phyloP scores from a whole-genome alignment of 106 monocot genomes.

The Triglochin maritima region DNA sequence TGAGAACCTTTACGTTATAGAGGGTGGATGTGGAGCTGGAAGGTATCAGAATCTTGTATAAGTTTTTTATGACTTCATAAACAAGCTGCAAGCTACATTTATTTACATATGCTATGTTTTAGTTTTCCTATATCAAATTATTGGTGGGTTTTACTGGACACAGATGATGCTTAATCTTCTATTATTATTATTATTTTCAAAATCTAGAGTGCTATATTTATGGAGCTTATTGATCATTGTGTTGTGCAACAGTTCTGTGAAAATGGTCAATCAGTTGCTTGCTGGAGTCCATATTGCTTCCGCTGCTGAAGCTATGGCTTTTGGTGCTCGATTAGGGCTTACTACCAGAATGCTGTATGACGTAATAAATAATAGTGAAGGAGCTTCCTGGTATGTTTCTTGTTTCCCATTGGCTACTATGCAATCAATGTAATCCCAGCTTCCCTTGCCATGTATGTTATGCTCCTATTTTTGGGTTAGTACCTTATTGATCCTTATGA shows the following conservation, averaged over 20 bases:
- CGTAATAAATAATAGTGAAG: constrained; percentile 49
- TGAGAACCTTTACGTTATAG: constrained; percentile 88
- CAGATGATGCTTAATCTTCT: background rate
- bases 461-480: no score
- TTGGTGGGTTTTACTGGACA: no score
- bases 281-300: constrained; percentile 97
- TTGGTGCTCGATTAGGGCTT: constrained; percentile 70
- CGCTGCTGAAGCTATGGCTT: constrained; percentile 92
- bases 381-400: constrained; percentile 70
- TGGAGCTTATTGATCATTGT: background rate
- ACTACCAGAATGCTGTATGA: constrained; percentile 62
- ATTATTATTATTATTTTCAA: background rate
- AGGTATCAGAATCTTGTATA: constrained; percentile 40
- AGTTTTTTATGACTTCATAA: background rate
- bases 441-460: no score
- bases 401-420: no score
- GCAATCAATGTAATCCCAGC: no score
- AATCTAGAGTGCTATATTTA: background rate
- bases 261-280: constrained; percentile 97
- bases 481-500: no score
- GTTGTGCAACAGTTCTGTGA: constrained; percentile 54
- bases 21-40: constrained; percentile 97
- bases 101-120: no score
- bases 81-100: no score
- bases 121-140: no score